These are phyloP conservation scores for Eimeria falciformis DNA, from an alignment of 169 alveolate genomes.

Conservation along the genomic window DNA sequence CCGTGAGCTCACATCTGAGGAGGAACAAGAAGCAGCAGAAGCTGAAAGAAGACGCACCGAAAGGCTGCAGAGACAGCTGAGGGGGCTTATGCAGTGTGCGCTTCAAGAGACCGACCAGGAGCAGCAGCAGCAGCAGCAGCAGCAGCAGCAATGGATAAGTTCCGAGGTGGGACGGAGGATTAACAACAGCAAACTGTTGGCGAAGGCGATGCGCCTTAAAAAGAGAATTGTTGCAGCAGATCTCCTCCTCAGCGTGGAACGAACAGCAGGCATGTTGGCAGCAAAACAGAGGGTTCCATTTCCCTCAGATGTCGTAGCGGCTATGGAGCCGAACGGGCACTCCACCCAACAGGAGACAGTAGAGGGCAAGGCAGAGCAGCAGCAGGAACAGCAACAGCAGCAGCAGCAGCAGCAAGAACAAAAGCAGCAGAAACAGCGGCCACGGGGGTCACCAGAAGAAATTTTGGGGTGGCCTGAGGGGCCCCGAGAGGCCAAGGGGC, in stretches of 20 bases:
- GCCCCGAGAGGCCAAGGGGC: too few relatives aligned
- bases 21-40: background rate
- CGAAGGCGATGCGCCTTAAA: background rate
- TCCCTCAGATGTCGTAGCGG: too few relatives aligned
- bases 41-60: background rate
- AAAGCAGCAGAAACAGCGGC: too few relatives aligned
- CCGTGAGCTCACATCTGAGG: background rate
- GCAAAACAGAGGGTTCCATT: too few relatives aligned
- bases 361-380: too few relatives aligned
- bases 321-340: too few relatives aligned
- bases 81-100: background rate
- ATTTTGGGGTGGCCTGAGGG: too few relatives aligned
- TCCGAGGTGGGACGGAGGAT: background rate
- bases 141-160: background rate
- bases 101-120: background rate
- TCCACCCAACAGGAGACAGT: too few relatives aligned
- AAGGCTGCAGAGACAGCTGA: background rate
- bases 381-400: too few relatives aligned
- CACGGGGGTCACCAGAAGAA: too few relatives aligned
- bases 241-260: background rate
- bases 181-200: background rate
- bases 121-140: background rate
- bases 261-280: background rate
- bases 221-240: background rate
- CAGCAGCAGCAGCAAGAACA: too few relatives aligned